phyloP scores from a whole-genome alignment of 2,329 filamentous ascomycete species.

The Tolypocladium album region DNA sequence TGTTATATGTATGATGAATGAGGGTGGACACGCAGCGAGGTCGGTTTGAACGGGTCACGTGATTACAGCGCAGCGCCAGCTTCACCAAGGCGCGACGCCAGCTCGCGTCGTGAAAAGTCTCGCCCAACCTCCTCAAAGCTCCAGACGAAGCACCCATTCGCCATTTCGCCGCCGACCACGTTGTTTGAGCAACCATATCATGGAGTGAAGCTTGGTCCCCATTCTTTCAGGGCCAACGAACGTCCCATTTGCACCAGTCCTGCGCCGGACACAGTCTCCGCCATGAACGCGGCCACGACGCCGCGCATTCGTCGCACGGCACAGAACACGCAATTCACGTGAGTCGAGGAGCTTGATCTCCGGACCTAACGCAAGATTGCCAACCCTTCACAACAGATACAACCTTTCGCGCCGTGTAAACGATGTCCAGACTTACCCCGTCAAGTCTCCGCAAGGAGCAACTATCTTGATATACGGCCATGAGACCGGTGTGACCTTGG shows the following conservation, averaged over 20 bases:
- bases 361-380: background rate
- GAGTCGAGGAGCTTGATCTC: conserved; percentile 7
- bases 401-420: conserved; percentile 47
- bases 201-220: background rate
- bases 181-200: background rate
- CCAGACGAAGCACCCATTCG: background rate
- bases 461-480: conserved; percentile 53
- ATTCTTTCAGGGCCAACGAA: background rate
- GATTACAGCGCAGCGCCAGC: background rate
- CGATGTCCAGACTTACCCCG: conserved; percentile 49
- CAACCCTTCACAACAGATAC: conserved; percentile 33
- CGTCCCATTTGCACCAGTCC: conserved; percentile 1
- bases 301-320: conserved; percentile 35
- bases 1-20: background rate
- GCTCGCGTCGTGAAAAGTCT: background rate
- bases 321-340: conserved; percentile 40
- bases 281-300: conserved; percentile 20
- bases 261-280: conserved; percentile 4
- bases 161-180: background rate
- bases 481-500: conserved; percentile 48
- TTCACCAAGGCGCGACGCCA: background rate
- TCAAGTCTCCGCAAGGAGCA: conserved; percentile 52
- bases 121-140: background rate
- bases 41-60: background rate
- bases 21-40: background rate